Evolutionary conservation across 768 basidiomycete genomes (phyloP).

Genomic region (Boletales sp.): DNA sequence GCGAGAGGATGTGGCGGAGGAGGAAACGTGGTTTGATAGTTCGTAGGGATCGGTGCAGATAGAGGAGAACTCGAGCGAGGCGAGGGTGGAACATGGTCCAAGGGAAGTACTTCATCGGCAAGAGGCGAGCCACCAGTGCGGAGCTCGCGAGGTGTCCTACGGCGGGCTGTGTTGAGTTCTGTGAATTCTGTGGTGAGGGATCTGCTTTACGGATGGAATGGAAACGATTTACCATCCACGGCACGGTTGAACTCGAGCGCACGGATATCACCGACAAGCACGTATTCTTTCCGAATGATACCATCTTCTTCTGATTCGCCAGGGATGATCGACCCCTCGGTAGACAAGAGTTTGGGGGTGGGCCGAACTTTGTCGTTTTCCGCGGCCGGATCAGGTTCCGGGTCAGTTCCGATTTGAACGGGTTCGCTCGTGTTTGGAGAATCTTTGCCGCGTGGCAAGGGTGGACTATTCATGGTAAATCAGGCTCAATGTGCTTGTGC

Average conservation of each 20-base stretch:
- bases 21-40: constrained; percentile 57
- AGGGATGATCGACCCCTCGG: constrained; percentile 67
- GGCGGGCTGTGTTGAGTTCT: constrained; percentile 65
- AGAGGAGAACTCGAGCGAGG: constrained; percentile 23
- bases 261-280: constrained; percentile 85
- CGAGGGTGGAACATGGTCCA: constrained; percentile 33
- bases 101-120: constrained; percentile 39
- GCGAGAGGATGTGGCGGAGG: constrained; percentile 51
- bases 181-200: constrained; percentile 13
- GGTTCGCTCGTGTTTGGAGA: constrained; percentile 9
- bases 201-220: not conserved
- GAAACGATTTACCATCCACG: constrained; percentile 69
- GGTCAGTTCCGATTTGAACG: constrained; percentile 11
- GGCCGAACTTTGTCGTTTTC: constrained; percentile 14
- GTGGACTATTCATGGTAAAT: constrained; percentile 6
- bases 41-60: constrained; percentile 18
- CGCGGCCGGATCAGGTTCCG: constrained; percentile 5
- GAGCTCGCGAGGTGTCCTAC: constrained; percentile 57
- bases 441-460: constrained; percentile 17
- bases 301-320: constrained; percentile 86
- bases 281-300: constrained; percentile 81
- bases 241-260: constrained; percentile 91
- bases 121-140: constrained; percentile 47
- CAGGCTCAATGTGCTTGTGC: not conserved
- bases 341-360: constrained; percentile 34